Conservation (phyloP, 768 basidiomycete genomes). For the Boletus insuetus region DNA sequence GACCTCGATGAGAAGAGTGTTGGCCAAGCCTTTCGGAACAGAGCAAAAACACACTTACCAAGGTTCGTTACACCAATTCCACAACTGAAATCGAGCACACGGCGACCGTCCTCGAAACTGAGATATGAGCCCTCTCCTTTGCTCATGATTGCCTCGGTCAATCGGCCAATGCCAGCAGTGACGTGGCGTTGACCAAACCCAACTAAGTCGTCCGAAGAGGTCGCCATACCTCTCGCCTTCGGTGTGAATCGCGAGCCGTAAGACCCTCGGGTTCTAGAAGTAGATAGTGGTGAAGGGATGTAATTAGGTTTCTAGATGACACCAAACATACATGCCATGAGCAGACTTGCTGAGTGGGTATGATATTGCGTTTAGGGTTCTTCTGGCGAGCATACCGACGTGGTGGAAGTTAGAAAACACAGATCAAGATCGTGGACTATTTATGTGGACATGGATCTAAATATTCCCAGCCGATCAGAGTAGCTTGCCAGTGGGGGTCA, state of each 20-base stretch:
- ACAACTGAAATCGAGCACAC: constrained; percentile 79
- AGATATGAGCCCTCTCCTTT: constrained; percentile 76
- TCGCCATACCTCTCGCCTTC: constrained; percentile 18
- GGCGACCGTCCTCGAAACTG: constrained; percentile 66
- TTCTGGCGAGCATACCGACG: constrained; percentile 12
- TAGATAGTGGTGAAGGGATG: not conserved
- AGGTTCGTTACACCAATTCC: constrained; percentile 88
- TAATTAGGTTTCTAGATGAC: not conserved
- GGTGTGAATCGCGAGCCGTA: not conserved
- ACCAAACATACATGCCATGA: constrained; percentile 14
- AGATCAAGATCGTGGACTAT: too few relatives aligned
- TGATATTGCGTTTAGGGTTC: not conserved
- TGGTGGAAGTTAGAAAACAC: too few relatives aligned
- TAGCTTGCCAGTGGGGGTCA: constrained; percentile 37
- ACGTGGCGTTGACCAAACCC: constrained; percentile 44
- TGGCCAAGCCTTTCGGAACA: not conserved
- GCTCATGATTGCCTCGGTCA: constrained; percentile 54
- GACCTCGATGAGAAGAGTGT: constrained; percentile 46
- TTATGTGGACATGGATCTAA: not conserved
- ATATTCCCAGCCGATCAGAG: constrained; percentile 1
- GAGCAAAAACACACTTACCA: constrained; percentile 41
- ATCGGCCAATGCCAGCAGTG: constrained; percentile 41
- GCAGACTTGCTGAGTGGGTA: not conserved
- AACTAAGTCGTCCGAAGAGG: constrained; percentile 25
- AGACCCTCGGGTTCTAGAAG: constrained; percentile 1